Evolutionary conservation across 345 rosid genomes (phyloP).

Genomic region (Eucalyptus microcorys): DNA sequence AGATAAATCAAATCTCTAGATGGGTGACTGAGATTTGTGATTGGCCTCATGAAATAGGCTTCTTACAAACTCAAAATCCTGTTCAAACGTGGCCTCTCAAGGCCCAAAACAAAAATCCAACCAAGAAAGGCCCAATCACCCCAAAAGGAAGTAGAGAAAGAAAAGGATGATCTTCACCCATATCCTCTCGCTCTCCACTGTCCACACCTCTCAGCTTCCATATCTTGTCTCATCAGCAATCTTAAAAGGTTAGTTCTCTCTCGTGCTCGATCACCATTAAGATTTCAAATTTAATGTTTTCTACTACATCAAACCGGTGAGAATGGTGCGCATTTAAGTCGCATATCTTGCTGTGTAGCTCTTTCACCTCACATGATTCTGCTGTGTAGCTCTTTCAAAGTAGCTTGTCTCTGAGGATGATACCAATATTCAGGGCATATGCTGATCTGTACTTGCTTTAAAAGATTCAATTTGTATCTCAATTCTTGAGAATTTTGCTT

Average conservation of each 20-base stretch:
- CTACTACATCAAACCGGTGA: not conserved
- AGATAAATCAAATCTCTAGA: not conserved
- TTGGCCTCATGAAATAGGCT: not conserved
- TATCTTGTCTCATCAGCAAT: not conserved
- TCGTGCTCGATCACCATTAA: not conserved
- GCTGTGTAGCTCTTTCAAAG: not conserved
- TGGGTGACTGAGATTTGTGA: not conserved
- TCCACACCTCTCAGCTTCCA: not conserved
- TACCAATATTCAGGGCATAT: not conserved
- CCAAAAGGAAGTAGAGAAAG: not conserved
- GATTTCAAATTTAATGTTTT: not conserved
- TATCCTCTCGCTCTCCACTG: not conserved
- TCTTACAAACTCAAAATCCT: not conserved
- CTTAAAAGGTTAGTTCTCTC: not conserved
- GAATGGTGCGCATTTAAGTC: not conserved
- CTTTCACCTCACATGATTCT: not conserved
- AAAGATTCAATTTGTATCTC: not conserved
- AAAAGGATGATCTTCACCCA: not conserved
- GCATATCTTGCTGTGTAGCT: not conserved
- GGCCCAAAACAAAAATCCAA: not conserved
- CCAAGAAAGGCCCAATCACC: not conserved
- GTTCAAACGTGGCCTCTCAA: not conserved
- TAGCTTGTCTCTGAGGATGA: not conserved
- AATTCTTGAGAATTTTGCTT: not conserved
- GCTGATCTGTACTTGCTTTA: not conserved